phyloP scores from a whole-genome alignment of 2,329 filamentous ascomycete genomes.

The Colletotrichum godetiae region DNA sequence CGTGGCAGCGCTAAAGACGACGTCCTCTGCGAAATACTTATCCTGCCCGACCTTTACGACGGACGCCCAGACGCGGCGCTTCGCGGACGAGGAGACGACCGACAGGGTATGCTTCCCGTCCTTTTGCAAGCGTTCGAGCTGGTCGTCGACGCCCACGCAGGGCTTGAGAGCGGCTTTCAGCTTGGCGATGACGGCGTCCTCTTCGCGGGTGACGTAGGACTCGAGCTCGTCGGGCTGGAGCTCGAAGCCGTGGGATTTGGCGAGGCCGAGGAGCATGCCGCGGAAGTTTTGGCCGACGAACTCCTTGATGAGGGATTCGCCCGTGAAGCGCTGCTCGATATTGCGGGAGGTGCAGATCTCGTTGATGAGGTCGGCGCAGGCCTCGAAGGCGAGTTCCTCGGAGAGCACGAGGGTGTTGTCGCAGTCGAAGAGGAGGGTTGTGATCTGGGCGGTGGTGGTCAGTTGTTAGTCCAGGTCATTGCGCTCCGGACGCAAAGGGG shows the following conservation, averaged over 20 bases:
- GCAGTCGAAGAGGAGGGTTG: constrained; percentile 79
- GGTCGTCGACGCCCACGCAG: constrained; percentile 75
- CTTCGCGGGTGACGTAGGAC: constrained; percentile 79
- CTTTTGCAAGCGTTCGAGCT: constrained; percentile 72
- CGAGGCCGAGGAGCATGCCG: constrained; percentile 84
- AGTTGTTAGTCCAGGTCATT: neutral
- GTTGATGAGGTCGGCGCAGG: constrained; percentile 90
- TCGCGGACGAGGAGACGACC: constrained; percentile 84
- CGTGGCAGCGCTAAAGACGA: constrained; percentile 85
- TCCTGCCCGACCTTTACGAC: constrained; percentile 83
- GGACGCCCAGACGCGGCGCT: constrained; percentile 80
- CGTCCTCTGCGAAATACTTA: constrained; percentile 80
- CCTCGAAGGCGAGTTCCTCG: constrained; percentile 91
- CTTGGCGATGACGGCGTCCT: constrained; percentile 86
- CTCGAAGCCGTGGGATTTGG: constrained; percentile 79
- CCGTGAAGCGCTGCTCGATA: constrained; percentile 77
- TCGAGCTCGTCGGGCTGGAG: constrained; percentile 77
- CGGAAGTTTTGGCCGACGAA: constrained; percentile 97
- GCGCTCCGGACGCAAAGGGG: neutral
- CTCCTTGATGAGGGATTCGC: constrained; percentile 81
- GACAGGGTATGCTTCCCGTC: constrained; percentile 77
- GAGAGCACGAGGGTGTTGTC: constrained; percentile 96
- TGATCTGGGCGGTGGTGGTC: constrained; percentile 63
- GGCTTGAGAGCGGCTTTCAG: constrained; percentile 75
- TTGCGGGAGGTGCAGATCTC: constrained; percentile 78